These are phyloP conservation scores for Colletotrichum simmondsii DNA, from an alignment of 2,329 filamentous ascomycete species.

Conservation along the genomic window DNA sequence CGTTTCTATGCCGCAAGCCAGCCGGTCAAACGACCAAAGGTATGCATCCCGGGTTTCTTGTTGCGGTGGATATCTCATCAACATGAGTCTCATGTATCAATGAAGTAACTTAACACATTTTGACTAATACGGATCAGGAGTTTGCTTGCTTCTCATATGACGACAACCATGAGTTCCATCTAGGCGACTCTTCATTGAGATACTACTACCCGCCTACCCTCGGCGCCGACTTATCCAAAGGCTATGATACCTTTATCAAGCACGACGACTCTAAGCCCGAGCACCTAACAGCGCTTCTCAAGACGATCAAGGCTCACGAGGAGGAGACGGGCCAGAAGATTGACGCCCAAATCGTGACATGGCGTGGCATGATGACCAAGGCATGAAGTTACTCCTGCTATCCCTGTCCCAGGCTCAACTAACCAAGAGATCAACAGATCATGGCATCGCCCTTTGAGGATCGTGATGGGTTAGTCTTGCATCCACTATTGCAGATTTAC, in stretches of 20 bases:
- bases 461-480: constrained; percentile 73
- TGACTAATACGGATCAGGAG: constrained; percentile 66
- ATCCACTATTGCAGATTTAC: neutral
- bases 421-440: constrained; percentile 69
- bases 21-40: constrained; percentile 80
- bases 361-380: constrained; percentile 99
- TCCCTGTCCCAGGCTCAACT: neutral
- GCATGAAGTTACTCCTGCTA: constrained; percentile 54
- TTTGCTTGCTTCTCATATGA: constrained; percentile 96
- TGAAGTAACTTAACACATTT: neutral
- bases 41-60: constrained; percentile 41
- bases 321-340: constrained; percentile 73
- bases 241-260: constrained; percentile 85
- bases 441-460: constrained; percentile 86
- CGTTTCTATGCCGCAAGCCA: constrained; percentile 76
- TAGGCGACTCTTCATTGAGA: constrained; percentile 81
- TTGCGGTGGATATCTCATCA: neutral
- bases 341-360: constrained; percentile 86
- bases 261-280: constrained; percentile 86
- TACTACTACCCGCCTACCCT: constrained; percentile 87
- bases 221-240: constrained; percentile 79
- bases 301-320: constrained; percentile 80
- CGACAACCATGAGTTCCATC: constrained; percentile 79
- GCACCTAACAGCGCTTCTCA: constrained; percentile 86
- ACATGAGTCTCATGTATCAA: neutral